These are phyloP conservation scores for Chaetomium fimeti DNA, from an alignment of 495 filamentous ascomycete species.

Conservation along the genomic window DNA sequence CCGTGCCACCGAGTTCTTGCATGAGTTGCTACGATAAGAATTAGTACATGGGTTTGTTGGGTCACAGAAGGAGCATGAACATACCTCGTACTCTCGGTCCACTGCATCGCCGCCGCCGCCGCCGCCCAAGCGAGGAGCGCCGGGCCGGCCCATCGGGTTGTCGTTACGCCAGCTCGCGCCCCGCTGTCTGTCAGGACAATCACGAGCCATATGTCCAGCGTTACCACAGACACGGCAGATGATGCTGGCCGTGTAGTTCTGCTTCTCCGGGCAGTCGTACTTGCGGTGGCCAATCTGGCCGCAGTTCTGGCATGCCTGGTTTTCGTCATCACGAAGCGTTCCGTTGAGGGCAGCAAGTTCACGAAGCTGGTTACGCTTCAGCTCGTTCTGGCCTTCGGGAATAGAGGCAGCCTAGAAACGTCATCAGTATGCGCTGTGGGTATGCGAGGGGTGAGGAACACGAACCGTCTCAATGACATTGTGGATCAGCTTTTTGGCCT, in stretches of 20 bases:
- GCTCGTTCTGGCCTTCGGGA: constrained; percentile 95
- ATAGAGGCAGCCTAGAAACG: constrained; percentile 82
- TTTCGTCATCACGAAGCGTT: constrained; percentile 96
- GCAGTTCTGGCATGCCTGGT: constrained; percentile 99
- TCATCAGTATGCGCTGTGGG: constrained; percentile 28
- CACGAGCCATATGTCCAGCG: constrained; percentile 45
- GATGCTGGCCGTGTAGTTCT: constrained; percentile 97
- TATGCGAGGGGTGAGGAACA: constrained; percentile 23
- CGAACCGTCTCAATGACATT: constrained; percentile 96
- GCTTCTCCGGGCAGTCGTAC: constrained; percentile 96
- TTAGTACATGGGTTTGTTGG: constrained; percentile 34
- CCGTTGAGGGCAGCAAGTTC: constrained; percentile 96
- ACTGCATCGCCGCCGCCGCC: constrained; percentile 77
- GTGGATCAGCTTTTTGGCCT: constrained; percentile 94
- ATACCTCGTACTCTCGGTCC: constrained; percentile 91
- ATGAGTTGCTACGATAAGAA: constrained; percentile 74
- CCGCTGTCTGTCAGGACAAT: constrained; percentile 85
- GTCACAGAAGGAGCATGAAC: background rate
- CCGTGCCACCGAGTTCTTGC: constrained; percentile 81
- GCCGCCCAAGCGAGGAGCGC: constrained; percentile 59
- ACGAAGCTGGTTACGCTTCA: constrained; percentile 97
- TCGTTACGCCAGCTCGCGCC: constrained; percentile 90
- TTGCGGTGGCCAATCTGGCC: constrained; percentile 99
- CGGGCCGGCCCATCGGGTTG: constrained; percentile 46
- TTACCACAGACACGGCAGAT: constrained; percentile 96